Percentiles rank a stretch among this genome's conserved stretches.
These are phyloP conservation scores for Coffea humblotiana DNA, from an alignment of 305 asterid genomes.

Conservation along the genomic window DNA sequence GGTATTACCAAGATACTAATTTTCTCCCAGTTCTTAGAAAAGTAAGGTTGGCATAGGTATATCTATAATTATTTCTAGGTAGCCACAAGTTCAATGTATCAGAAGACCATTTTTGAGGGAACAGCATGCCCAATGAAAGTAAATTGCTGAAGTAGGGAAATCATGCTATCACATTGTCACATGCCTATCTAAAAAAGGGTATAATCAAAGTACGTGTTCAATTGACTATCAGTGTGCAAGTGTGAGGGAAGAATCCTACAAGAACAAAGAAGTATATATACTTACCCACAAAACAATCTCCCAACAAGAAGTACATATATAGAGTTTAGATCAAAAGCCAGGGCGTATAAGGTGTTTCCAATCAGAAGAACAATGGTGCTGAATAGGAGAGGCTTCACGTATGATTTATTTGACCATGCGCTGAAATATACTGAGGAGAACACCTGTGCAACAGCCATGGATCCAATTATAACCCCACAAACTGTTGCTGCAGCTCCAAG, in stretches of 20 bases:
- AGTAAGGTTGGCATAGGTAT: not conserved
- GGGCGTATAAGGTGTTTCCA: constrained; percentile 67
- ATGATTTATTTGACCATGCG: constrained; percentile 84
- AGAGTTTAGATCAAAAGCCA: constrained; percentile 71
- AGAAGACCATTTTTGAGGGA: not conserved
- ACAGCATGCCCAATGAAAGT: not conserved
- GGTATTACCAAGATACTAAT: too few relatives aligned
- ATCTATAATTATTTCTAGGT: too few relatives aligned
- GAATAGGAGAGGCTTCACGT: constrained; percentile 70
- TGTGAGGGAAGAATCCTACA: not conserved
- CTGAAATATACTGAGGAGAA: constrained; percentile 83
- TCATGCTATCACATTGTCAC: not conserved
- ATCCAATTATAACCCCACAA: constrained; percentile 73
- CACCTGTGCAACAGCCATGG: constrained; percentile 87
- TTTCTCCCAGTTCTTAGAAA: not conserved
- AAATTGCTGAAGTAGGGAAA: not conserved
- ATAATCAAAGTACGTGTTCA: not conserved
- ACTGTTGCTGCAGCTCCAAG: constrained; percentile 86
- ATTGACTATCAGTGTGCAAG: not conserved
- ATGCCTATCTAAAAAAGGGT: not conserved
- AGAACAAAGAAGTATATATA: not conserved
- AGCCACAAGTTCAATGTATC: not conserved
- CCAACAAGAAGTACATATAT: constrained; percentile 58
- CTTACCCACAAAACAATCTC: constrained; percentile 77
- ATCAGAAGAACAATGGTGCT: constrained; percentile 72